Percentiles rank a stretch among this genome's conserved stretches.
Evolutionary conservation across 2,329 filamentous ascomycete species (phyloP).

Genomic region (Microsporum audouinii): DNA sequence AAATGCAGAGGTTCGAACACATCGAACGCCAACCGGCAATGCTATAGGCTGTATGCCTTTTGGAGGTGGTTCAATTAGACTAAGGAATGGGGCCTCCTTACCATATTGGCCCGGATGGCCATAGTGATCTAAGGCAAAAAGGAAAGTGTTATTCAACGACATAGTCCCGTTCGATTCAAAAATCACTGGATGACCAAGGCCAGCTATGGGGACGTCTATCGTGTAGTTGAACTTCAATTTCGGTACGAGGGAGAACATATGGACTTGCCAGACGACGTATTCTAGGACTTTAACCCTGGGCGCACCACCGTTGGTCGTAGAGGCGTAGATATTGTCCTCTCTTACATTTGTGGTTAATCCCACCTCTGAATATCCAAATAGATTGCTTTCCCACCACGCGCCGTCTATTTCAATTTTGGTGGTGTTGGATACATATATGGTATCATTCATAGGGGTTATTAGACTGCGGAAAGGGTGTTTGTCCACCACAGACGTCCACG

Average conservation of each 20-base stretch:
- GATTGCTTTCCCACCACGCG: not conserved
- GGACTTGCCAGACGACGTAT: not conserved
- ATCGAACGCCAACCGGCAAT: slow-evolving; percentile 4
- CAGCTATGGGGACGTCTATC: not conserved
- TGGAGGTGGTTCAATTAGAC: not conserved
- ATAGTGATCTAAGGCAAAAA: not conserved
- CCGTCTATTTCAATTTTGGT: not conserved
- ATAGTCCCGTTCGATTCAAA: not conserved
- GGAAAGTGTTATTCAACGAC: slow-evolving; percentile 5
- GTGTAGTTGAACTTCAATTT: not conserved
- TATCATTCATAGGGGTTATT: not conserved
- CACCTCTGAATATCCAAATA: not conserved
- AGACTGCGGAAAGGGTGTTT: not conserved
- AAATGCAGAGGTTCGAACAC: not conserved
- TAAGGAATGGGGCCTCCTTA: too few relatives aligned
- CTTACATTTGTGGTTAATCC: not conserved
- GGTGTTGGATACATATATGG: not conserved
- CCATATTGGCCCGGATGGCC: not conserved
- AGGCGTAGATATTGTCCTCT: not conserved
- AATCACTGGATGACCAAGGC: not conserved
- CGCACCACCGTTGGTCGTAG: not conserved
- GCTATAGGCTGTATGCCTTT: not conserved
- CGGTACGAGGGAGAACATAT: not conserved
- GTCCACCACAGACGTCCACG: not conserved
- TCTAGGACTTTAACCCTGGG: not conserved